phyloP scores from a whole-genome alignment of 345 rosid species.

The Gossypium mustelinum region DNA sequence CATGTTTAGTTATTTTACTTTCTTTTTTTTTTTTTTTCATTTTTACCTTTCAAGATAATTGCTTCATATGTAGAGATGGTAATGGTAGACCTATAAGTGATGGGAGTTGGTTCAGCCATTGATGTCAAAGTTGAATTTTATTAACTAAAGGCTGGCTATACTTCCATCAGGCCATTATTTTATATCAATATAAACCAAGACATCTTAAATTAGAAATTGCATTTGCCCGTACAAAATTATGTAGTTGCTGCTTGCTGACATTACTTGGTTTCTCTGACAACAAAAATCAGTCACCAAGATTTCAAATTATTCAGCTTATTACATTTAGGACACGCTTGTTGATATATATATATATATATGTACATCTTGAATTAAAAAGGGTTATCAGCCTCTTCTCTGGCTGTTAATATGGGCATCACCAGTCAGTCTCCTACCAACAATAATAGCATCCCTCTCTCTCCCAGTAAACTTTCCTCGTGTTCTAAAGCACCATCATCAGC shows the following conservation, averaged over 20 bases:
- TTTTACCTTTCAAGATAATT: too few species aligned
- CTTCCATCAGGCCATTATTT: background rate
- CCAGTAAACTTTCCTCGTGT: background rate
- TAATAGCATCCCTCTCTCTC: background rate
- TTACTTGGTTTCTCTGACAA: background rate
- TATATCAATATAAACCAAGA: background rate
- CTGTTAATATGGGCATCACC: background rate
- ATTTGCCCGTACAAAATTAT: background rate
- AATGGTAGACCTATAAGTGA: too few species aligned
- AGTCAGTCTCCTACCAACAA: background rate
- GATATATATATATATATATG: background rate
- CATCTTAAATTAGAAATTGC: background rate
- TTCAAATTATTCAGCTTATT: background rate
- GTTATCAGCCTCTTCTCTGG: background rate
- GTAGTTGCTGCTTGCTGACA: background rate
- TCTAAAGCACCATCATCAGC: slow-evolving; percentile 1
- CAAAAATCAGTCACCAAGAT: background rate
- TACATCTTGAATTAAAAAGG: background rate
- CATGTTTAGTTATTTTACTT: too few species aligned
- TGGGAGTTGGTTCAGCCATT: too few species aligned
- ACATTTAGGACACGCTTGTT: background rate
- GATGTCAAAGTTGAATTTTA: too few species aligned
- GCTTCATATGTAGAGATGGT: too few species aligned
- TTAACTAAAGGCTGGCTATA: too few species aligned
- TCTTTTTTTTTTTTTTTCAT: too few species aligned